These are phyloP conservation scores for Ustilago nuda DNA, from an alignment of 1,284 basidiomycete genomes.

Conservation along the genomic window DNA sequence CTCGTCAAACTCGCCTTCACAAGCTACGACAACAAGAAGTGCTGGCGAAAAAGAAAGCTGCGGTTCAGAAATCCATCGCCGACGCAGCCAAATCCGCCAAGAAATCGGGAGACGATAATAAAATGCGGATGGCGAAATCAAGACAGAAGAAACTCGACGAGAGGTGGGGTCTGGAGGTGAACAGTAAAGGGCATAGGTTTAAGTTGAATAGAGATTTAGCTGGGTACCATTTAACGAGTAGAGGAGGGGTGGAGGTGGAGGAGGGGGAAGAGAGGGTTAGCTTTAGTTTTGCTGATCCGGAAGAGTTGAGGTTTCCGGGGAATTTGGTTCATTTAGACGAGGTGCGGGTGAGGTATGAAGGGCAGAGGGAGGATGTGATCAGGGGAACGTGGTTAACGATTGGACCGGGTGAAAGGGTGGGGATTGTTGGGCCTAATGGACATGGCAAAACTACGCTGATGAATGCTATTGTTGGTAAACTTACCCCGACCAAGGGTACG, in stretches of 20 bases:
- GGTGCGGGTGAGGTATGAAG: slow-evolving; percentile 72
- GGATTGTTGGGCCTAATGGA: slow-evolving; percentile 73
- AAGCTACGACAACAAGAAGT: slow-evolving; percentile 74
- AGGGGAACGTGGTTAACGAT: slow-evolving; percentile 75
- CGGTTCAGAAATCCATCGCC: slow-evolving; percentile 71
- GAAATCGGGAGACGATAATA: slow-evolving; percentile 77
- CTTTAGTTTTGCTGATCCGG: slow-evolving; percentile 73
- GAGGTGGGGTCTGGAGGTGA: slow-evolving; percentile 74
- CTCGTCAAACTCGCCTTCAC: slow-evolving; percentile 73
- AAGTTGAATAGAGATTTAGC: slow-evolving; percentile 76
- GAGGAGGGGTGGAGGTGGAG: slow-evolving; percentile 74
- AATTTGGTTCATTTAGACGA: slow-evolving; percentile 74
- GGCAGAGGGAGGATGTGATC: slow-evolving; percentile 70
- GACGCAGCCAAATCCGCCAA: slow-evolving; percentile 74
- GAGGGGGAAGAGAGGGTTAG: slow-evolving; percentile 72
- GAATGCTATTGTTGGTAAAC: slow-evolving; percentile 73
- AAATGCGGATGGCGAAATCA: slow-evolving; percentile 74
- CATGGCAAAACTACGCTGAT: slow-evolving; percentile 61
- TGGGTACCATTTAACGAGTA: slow-evolving; percentile 72
- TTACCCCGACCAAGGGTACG: slow-evolving; percentile 73
- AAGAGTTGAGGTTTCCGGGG: slow-evolving; percentile 73
- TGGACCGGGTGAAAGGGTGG: slow-evolving; percentile 74
- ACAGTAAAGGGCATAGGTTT: slow-evolving; percentile 73
- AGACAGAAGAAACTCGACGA: slow-evolving; percentile 77
- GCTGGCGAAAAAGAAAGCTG: slow-evolving; percentile 74